Conservation (phyloP, 2,329 filamentous ascomycete species). For the Fusarium gaditjirri region DNA sequence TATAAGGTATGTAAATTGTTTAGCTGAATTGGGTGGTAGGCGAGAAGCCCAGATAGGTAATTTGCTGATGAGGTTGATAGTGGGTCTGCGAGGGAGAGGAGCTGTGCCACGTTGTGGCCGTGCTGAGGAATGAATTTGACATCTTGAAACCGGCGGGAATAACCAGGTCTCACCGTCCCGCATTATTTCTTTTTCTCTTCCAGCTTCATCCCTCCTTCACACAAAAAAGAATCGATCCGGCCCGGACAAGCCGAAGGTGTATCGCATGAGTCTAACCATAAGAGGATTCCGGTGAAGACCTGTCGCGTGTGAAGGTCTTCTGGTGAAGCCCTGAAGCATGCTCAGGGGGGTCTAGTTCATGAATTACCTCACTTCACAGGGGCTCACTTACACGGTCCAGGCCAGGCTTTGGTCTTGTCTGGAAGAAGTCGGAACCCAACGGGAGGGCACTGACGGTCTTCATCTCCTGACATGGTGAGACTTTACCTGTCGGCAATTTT, state of each 20-base stretch:
- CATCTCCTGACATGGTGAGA: constrained; percentile 46
- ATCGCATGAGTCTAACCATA: constrained; percentile 32
- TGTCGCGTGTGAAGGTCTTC: constrained; percentile 19
- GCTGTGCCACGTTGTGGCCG: constrained; percentile 35
- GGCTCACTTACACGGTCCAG: constrained; percentile 26
- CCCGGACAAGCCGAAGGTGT: constrained; percentile 39
- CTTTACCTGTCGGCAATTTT: constrained; percentile 35
- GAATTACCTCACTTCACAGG: constrained; percentile 20
- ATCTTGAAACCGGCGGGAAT: constrained; percentile 18
- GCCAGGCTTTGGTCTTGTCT: constrained; percentile 17
- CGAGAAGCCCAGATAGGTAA: constrained; percentile 9
- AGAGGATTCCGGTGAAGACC: constrained; percentile 33
- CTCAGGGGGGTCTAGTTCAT: constrained; percentile 18
- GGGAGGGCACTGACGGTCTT: constrained; percentile 8
- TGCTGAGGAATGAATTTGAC: constrained; percentile 16
- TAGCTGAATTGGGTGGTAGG: constrained; percentile 24
- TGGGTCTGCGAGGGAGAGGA: constrained; percentile 18
- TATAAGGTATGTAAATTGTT: constrained; percentile 14
- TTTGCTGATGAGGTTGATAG: constrained; percentile 36
- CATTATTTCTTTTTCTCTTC: background rate
- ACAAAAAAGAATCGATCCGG: constrained; percentile 15
- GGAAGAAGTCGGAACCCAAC: constrained; percentile 34
- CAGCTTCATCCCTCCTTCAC: constrained; percentile 4
- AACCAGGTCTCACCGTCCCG: constrained; percentile 20
- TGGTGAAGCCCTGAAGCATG: constrained; percentile 16